A percentile compares a stretch with the other conserved stretches of the same genome.
phyloP scores from a whole-genome alignment of 345 rosid species.

The Eutrema japonicum region DNA sequence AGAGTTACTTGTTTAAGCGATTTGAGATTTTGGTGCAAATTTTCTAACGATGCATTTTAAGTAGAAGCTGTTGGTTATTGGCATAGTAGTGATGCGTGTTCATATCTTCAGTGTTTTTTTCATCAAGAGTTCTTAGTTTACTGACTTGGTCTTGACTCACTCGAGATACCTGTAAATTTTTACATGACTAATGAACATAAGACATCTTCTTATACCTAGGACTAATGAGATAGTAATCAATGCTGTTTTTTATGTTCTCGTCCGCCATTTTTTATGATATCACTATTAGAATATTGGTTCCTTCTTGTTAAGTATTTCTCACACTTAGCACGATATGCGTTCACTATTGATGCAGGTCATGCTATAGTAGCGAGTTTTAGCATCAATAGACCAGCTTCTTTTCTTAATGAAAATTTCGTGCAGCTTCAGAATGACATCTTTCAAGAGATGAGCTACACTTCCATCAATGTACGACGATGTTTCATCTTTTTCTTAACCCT shows the following conservation, averaged over 20 bases:
- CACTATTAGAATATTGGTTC: background rate
- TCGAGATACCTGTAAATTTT: background rate
- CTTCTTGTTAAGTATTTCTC: conserved; percentile 15
- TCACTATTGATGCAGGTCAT: conserved; percentile 60
- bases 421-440: conserved; percentile 76
- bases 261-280: background rate
- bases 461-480: conserved; percentile 54
- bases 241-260: background rate
- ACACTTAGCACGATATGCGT: background rate
- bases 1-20: background rate
- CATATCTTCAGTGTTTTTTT: background rate
- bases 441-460: conserved; percentile 63
- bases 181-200: conserved; percentile 7
- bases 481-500: conserved; percentile 23
- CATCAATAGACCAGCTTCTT: conserved; percentile 58
- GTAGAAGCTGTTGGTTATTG: conserved; percentile 2
- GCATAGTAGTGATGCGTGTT: background rate
- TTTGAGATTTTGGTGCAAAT: background rate
- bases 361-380: conserved; percentile 78
- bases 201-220: background rate
- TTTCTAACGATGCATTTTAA: background rate
- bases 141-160: conserved; percentile 1
- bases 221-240: conserved; percentile 4
- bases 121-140: background rate
- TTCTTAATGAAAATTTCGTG: conserved; percentile 58